Evolutionary conservation across 345 rosid genomes (phyloP), one percentile per base, ranked within the genome.

Genomic region (Ailanthus altissimus): DNA sequence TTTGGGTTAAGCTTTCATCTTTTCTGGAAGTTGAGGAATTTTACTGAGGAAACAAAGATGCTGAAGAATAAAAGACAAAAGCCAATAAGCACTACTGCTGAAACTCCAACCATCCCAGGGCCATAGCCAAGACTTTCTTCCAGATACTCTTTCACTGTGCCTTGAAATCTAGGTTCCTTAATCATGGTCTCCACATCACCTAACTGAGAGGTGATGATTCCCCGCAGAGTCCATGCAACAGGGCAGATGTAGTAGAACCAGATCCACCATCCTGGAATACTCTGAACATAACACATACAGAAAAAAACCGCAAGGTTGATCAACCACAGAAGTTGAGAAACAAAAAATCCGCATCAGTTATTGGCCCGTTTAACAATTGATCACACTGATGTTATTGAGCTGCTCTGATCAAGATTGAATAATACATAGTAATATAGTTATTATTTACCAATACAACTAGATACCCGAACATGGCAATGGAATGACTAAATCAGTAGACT

Each of bases 231-330:
- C 99, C 99, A 95, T 18, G 97, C 90, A 75, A 91, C 82, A 36
- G 97, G 98, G 81, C 90, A 84, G 38, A 95, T 88, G 85, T 91
- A 87, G 81, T 91, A 89, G 87, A 93, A 93, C 97, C 99, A 95
- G 53, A 95, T 79, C 99, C 98, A 93, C 99, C 98, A 95, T 78
- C 83, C 92, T 0, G 97, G 98, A 62, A 95, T 91, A 63, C 60
- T 80, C 98, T 94, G 85, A n/a, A n/a, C n/a, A 73, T 78, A 75
- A 10, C 10, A 47, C 38, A 71, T 2, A 65, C 20, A 16, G 18
- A 21, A 20, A 61, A 2, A 21, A 45, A 28, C 50, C 40, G 23
- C 36, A 2, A 63, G 28, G 46, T 68, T 5, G 51, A 38, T 69
- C 36, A n/a, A n/a, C n/a, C n/a, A n/a, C n/a, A n/a, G n/a, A n/a